phyloP scores from a whole-genome alignment of 768 basidiomycete genomes.

The Megacollybia marginata region DNA sequence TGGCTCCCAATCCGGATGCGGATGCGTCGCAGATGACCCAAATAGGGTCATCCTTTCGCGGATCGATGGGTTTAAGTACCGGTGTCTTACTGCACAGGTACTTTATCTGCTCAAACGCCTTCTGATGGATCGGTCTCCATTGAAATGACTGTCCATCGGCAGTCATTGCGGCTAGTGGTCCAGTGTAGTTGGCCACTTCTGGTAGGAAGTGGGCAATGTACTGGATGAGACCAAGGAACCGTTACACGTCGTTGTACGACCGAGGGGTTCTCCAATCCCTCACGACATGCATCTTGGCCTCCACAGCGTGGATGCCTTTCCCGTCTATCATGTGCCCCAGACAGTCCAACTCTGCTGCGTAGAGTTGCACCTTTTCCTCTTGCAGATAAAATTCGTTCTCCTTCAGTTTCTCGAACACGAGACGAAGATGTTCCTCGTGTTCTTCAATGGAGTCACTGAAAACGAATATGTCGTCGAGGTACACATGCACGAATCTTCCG shows the following conservation, averaged over 20 bases:
- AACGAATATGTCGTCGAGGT: constrained; percentile 11
- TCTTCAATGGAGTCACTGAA: constrained; percentile 17
- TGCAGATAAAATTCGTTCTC: constrained; percentile 16
- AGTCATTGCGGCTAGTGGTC: neutral
- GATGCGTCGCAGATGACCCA: constrained; percentile 8
- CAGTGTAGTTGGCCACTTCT: constrained; percentile 8
- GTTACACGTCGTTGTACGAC: constrained; percentile 13
- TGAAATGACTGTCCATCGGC: constrained; percentile 3
- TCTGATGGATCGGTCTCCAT: constrained; percentile 8
- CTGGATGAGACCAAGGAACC: constrained; percentile 21
- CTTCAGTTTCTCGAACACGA: constrained; percentile 15
- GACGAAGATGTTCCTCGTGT: constrained; percentile 16
- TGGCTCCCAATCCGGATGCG: constrained; percentile 12
- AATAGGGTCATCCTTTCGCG: neutral
- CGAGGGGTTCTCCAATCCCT: constrained; percentile 15
- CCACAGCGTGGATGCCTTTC: constrained; percentile 12
- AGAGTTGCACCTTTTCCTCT: constrained; percentile 15
- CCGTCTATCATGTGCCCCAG: constrained; percentile 24
- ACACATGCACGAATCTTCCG: neutral
- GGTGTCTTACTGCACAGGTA: constrained; percentile 12
- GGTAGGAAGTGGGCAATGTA: constrained; percentile 21
- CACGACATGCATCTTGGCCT: constrained; percentile 9
- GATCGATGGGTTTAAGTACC: constrained; percentile 11
- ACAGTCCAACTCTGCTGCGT: constrained; percentile 14
- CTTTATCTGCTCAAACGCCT: constrained; percentile 12